phyloP scores from a whole-genome alignment of 495 filamentous ascomycete genomes.

The Zalerion maritima region DNA sequence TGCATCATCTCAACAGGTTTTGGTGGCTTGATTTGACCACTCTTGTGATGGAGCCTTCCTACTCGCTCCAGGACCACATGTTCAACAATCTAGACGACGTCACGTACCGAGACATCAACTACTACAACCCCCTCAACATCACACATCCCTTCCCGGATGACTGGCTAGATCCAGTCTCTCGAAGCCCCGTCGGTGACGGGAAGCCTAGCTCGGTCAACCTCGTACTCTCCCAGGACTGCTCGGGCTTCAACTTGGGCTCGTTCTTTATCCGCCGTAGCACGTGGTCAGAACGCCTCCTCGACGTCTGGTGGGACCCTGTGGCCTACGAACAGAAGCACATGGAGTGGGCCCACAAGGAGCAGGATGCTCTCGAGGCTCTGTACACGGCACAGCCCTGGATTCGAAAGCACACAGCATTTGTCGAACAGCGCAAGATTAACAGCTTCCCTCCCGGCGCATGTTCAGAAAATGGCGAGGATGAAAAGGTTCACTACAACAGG shows the following conservation, averaged over 20 bases:
- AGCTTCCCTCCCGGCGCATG: slow-evolving; percentile 86
- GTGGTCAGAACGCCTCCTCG: slow-evolving; percentile 86
- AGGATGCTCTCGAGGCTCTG: slow-evolving; percentile 85
- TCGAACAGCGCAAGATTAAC: slow-evolving; percentile 86
- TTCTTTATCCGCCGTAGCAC: slow-evolving; percentile 77
- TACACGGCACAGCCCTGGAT: slow-evolving; percentile 91
- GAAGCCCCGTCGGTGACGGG: slow-evolving; percentile 59
- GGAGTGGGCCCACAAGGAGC: slow-evolving; percentile 98
- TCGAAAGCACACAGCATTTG: slow-evolving; percentile 72
- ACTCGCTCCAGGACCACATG: slow-evolving; percentile 79
- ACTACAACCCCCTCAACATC: slow-evolving; percentile 92
- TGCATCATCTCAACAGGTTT: slow-evolving; percentile 45
- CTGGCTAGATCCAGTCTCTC: slow-evolving; percentile 61
- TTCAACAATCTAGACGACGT: slow-evolving; percentile 62
- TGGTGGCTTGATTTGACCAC: slow-evolving; percentile 99
- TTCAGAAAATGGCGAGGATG: slow-evolving; percentile 53
- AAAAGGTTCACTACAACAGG: slow-evolving; percentile 71
- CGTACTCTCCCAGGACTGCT: slow-evolving; percentile 84
- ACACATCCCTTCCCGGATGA: slow-evolving; percentile 56
- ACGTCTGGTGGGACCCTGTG: slow-evolving; percentile 98
- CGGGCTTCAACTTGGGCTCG: slow-evolving; percentile 90
- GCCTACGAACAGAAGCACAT: slow-evolving; percentile 98
- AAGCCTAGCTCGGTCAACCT: slow-evolving; percentile 65
- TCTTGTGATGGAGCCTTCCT: slow-evolving; percentile 91
- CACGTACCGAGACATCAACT: slow-evolving; percentile 92